Base-by-base conservation (phyloP, 345 rosid species). In the Turnera subulata region DNA sequence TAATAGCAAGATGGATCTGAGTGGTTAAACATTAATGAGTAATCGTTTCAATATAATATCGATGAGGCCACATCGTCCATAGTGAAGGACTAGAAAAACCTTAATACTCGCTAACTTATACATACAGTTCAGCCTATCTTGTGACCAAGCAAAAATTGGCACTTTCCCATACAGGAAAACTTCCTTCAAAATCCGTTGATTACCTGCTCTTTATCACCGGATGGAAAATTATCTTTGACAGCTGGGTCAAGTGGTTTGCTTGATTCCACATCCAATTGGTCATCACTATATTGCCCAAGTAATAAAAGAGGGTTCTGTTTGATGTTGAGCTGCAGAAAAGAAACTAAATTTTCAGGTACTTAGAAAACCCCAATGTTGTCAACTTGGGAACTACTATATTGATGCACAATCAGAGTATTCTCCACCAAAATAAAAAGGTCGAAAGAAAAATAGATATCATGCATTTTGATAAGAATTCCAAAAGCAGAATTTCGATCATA, bases 251-350 rank as follows among this genome's bases (percentile, higher is more conserved):
- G 68, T 43, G 50, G 59, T 45, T 59, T 55, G 72, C 48, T 75
- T 15, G 69, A 59, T 37, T 78, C 83, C 37, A 82, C 89, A 40
- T 89, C 88, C 59, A 77, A 52, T 33, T 93, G 97, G 70, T 84
- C 97, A 69, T 89, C 96, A 48, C 95, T 89, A 59, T 93, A 93
- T 56, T 87, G 99, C 51, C 92, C 97, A 56, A 93, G 96, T 63
- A 93, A 77, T 51, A 79, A 76, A 66, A 93, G 78, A 46, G 99
- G 96, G 66, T 89, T 93, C 63, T 77, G 84, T 32, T n/a, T 72
- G 74, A 44, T 74, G 74, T 64, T 82, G 81, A 73, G 85, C 99
- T 93, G 99, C 52, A 68, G 53, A 86, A 53, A 77, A 65, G 57
- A 75, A 20, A 68, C 32, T 64, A 52, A 39, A 38, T 55, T 55